phyloP scores from a whole-genome alignment of 202 grass and related monocot species.

The Cymbopogon flexuosus region DNA sequence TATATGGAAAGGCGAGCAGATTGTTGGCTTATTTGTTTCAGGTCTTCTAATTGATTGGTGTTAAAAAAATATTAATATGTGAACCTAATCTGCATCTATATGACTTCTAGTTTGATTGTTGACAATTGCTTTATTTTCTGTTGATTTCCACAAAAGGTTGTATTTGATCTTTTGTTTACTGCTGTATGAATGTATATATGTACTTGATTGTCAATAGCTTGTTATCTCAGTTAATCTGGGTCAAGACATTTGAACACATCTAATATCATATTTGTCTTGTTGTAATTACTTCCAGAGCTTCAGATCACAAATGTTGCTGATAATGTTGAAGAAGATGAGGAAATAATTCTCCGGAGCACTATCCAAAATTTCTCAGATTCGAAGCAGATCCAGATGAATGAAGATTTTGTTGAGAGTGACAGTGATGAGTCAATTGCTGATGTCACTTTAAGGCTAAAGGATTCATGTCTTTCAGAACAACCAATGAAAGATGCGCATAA shows the following conservation, averaged over 20 bases:
- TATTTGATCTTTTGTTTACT: not conserved
- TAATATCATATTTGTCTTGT: conserved; percentile 26
- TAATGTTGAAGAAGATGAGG: conserved; percentile 96
- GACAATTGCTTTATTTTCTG: not conserved
- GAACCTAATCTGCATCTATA: conserved; percentile 6
- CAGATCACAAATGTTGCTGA: conserved; percentile 48
- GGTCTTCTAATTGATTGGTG: not conserved
- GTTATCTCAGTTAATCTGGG: not conserved
- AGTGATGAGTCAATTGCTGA: conserved; percentile 50
- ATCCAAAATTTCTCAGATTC: conserved; percentile 51
- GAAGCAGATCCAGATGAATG: conserved; percentile 44
- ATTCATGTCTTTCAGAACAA: conserved; percentile 61
- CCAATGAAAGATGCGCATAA: conserved; percentile 65
- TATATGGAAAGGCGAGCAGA: not conserved
- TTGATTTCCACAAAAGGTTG: not conserved
- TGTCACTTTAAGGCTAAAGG: conserved; percentile 38
- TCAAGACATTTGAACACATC: conserved; percentile 12
- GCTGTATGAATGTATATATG: not conserved
- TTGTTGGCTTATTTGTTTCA: not conserved
- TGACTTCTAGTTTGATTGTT: not conserved
- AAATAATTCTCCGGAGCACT: conserved; percentile 62
- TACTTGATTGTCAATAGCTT: conserved; percentile 7
- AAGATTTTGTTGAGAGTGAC: conserved; percentile 53
- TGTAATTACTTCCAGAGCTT: conserved; percentile 43
- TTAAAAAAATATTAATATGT: not conserved